Evolutionary conservation across 192 early-diverging fungal genomes (phyloP).

Genomic region (Umbelopsis ramanniana): DNA sequence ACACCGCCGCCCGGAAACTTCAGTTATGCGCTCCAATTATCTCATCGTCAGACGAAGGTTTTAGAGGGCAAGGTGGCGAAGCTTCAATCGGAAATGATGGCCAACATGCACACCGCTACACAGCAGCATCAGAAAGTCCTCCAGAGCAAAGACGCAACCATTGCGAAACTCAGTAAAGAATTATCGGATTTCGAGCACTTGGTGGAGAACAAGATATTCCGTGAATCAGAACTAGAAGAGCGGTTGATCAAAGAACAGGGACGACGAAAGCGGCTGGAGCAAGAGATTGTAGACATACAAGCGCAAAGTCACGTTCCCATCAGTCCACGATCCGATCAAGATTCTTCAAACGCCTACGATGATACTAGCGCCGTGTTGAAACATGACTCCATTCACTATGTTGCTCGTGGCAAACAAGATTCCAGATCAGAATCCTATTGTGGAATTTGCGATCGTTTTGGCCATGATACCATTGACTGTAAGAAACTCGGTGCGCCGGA

Average conservation of each 20-base stretch:
- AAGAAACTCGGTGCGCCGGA: background rate
- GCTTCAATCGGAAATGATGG: background rate
- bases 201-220: conserved; percentile 7
- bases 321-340: background rate
- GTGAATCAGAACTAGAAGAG: conserved; percentile 14
- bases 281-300: background rate
- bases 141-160: background rate
- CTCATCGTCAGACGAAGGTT: background rate
- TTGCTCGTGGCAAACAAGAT: background rate
- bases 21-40: conserved; percentile 2
- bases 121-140: background rate
- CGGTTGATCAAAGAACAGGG: background rate
- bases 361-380: background rate
- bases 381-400: background rate
- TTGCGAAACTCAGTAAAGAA: conserved; percentile 7
- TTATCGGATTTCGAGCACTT: conserved; percentile 6
- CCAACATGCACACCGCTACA: background rate
- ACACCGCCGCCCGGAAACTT: background rate
- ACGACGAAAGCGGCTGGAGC: background rate
- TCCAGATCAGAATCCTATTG: background rate
- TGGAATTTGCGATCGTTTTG: conserved; percentile 1
- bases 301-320: background rate
- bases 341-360: background rate
- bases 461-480: conserved; percentile 7
- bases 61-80: background rate